phyloP scores from a whole-genome alignment of 768 basidiomycete genomes.

The Hysterangium stoloniferum region DNA sequence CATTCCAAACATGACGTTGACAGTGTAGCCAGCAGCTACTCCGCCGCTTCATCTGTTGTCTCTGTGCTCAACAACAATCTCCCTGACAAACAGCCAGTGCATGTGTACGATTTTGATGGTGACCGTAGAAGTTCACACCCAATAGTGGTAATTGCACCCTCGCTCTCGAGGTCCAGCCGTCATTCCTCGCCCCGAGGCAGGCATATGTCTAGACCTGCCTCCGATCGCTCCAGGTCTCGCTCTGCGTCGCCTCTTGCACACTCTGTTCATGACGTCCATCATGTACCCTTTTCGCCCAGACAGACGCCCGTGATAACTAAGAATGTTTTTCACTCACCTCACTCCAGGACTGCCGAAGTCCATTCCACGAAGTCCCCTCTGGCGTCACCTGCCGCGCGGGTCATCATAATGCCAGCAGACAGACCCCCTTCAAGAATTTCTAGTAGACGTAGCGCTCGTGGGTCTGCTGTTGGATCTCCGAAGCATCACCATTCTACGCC shows the following conservation, averaged over 20 bases:
- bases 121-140: constrained; percentile 16
- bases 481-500: constrained; percentile 18
- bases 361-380: too few relatives aligned
- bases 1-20: constrained; percentile 21
- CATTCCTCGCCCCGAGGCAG: neutral
- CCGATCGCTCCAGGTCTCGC: neutral
- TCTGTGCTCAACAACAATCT: constrained; percentile 35
- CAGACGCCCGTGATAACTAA: neutral
- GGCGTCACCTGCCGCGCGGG: too few relatives aligned
- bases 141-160: neutral
- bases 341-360: neutral
- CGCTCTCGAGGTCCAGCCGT: neutral
- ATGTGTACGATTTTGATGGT: constrained; percentile 43
- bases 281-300: neutral
- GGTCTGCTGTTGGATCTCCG: neutral
- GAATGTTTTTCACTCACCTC: neutral
- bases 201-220: neutral
- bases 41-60: constrained; percentile 32
- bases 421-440: too few relatives aligned
- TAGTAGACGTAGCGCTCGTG: too few relatives aligned
- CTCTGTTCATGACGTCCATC: neutral
- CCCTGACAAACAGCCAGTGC: constrained; percentile 52
- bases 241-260: neutral
- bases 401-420: too few relatives aligned
- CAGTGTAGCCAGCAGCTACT: too few relatives aligned